These are phyloP conservation scores for Beauveria scarabaeidicola DNA, from an alignment of 2,329 filamentous ascomycete genomes.

Conservation along the genomic window DNA sequence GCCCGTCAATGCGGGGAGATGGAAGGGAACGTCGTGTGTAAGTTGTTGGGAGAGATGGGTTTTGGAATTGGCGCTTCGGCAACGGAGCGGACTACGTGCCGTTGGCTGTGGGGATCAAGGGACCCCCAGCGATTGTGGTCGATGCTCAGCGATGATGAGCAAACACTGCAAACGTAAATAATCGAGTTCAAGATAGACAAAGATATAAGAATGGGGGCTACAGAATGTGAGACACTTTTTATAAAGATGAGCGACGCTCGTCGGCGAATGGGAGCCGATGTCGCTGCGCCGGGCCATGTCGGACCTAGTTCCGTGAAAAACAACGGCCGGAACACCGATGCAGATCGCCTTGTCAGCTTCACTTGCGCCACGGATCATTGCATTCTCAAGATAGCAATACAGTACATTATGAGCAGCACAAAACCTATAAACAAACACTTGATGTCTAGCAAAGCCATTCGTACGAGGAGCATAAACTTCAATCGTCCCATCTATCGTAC, in stretches of 20 bases:
- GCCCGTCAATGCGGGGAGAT: background rate
- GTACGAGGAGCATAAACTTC: background rate
- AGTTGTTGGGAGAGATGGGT: background rate
- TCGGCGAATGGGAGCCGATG: background rate
- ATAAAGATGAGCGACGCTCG: background rate
- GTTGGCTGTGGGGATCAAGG: background rate
- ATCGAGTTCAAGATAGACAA: too few species aligned
- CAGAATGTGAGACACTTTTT: background rate
- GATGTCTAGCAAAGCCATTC: conserved; percentile 4
- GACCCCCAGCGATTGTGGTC: background rate
- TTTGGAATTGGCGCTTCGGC: background rate
- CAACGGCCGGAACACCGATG: conserved; percentile 6
- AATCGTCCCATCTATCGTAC: conserved; percentile 1
- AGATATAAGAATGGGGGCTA: too few species aligned
- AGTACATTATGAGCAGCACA: background rate
- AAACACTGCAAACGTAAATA: background rate
- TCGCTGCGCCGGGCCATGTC: background rate
- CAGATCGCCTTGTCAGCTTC: too few species aligned
- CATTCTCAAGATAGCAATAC: background rate
- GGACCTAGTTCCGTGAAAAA: background rate
- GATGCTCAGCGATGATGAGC: background rate
- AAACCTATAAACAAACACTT: background rate
- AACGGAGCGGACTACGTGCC: background rate
- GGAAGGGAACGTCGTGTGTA: background rate
- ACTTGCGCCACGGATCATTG: background rate